These are phyloP conservation scores for Lithospermum erythrorhizon DNA, from an alignment of 257 asterid species.

Conservation along the genomic window DNA sequence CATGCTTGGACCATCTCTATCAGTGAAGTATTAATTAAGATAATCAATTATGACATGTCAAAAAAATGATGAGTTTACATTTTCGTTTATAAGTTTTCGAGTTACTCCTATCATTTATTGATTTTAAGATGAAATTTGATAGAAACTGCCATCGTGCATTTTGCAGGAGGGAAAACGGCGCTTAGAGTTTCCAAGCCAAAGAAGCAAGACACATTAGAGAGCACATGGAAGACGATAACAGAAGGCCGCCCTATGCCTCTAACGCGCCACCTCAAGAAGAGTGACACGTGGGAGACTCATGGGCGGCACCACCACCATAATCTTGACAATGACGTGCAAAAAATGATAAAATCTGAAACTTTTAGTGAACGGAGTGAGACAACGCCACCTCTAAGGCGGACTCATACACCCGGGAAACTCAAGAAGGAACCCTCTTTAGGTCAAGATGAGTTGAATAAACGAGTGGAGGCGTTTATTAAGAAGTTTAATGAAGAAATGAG, in stretches of 20 bases:
- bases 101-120: too few relatives aligned
- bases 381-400: slow-evolving; percentile 2
- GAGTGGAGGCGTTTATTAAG: slow-evolving; percentile 78
- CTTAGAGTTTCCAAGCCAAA: slow-evolving; percentile 48
- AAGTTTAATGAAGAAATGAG: slow-evolving; percentile 84
- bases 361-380: slow-evolving; percentile 23
- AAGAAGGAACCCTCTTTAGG: slow-evolving; percentile 55
- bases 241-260: slow-evolving; percentile 70
- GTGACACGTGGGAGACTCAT: slow-evolving; percentile 63
- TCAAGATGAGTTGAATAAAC: slow-evolving; percentile 58
- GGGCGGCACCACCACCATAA: slow-evolving; percentile 17
- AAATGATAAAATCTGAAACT: slow-evolving; percentile 55
- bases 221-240: slow-evolving; percentile 77
- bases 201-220: slow-evolving; percentile 67
- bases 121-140: too few relatives aligned
- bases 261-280: slow-evolving; percentile 56
- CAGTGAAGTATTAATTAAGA: too few relatives aligned
- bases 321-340: slow-evolving; percentile 21
- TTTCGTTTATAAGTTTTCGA: too few relatives aligned
- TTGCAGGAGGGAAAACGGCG: slow-evolving; percentile 49
- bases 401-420: slow-evolving; percentile 31
- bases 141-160: too few relatives aligned
- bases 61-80: too few relatives aligned
- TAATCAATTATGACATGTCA: too few relatives aligned
- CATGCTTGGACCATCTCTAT: too few relatives aligned